These are phyloP conservation scores for Smittium culicis DNA, from an alignment of 371 early-diverging fungal genomes.

Conservation along the genomic window DNA sequence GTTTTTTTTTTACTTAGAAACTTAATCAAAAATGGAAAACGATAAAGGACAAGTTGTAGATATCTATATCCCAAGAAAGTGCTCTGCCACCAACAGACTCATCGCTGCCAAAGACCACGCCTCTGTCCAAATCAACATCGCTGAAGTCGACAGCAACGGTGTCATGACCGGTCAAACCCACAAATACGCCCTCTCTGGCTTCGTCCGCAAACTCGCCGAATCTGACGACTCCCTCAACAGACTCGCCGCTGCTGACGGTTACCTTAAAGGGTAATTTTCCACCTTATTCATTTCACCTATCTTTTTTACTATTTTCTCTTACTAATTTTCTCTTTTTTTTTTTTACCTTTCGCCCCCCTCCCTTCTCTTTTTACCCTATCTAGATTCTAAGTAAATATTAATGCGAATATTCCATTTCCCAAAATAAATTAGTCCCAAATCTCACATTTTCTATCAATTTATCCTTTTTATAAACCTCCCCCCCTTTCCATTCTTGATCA, in stretches of 20 bases:
- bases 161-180: conserved; percentile 56
- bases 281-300: no score
- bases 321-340: no score
- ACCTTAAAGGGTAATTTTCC: conserved; percentile 37
- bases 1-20: no score
- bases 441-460: no score
- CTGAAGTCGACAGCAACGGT: conserved; percentile 83
- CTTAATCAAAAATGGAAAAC: conserved; percentile 27
- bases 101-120: conserved; percentile 95
- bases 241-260: conserved; percentile 79
- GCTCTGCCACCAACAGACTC: conserved; percentile 82
- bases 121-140: conserved; percentile 95
- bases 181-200: conserved; percentile 88
- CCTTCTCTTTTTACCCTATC: no score
- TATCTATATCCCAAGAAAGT: conserved; percentile 92
- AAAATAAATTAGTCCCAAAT: no score
- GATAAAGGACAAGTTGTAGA: conserved; percentile 38
- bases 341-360: no score
- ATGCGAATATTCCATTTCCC: no score
- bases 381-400: no score
- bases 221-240: conserved; percentile 95
- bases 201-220: conserved; percentile 81
- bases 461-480: no score
- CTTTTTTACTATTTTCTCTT: no score
- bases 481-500: no score